Evolutionary conservation across 805 yeast genomes (phyloP), one percentile per base, ranked within the genome.

Genomic region (Wickerhamomyces pijperi): DNA sequence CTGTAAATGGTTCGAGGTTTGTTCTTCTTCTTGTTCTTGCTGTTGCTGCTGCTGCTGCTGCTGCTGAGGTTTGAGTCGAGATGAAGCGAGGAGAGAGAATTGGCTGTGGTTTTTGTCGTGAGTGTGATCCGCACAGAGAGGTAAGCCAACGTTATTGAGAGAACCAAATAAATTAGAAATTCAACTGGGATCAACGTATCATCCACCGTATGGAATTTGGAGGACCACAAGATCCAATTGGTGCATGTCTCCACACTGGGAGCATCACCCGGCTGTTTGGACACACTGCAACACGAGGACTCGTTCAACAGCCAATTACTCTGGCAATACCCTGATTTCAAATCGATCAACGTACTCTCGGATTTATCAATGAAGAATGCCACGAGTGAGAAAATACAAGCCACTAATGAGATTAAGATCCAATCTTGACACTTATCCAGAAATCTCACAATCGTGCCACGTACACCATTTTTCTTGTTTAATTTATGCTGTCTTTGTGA

Each of bases 321-420:
- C 14, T 54, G 46, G 53, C 79, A 74, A 48, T 68, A 70, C 13
- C 79, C 80, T 38, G 64, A 60, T 45, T 72, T 68, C 48, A 72
- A 54, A 43, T 74, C 78, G 28, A 70, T 70, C 34, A 74, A 49
- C 7, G 65, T 47, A 20, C 63, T 58, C 50, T 74, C 79, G 19
- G 65, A 52, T 36, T 59, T 59, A 47, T 71, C 77, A 29, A 74
- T 71, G 11, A 50, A 44, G 49, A 56, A 74, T 1, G 77, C 78
- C 29, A 74, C 53, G n/a, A 68, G 36, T 1, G 80, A 64, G 44
- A 72, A 70, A 1, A 51, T 45, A 20, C 69, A 59, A 3, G 72
- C 71, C 21, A 72, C 63, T 7, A 69, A 40, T 3, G 67, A 59
- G 25, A 74, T 68, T 29, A 74, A 51, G 3, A 71, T 43, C 78